phyloP scores from a whole-genome alignment of 768 basidiomycete species.

The Cystobasidium tubakii region DNA sequence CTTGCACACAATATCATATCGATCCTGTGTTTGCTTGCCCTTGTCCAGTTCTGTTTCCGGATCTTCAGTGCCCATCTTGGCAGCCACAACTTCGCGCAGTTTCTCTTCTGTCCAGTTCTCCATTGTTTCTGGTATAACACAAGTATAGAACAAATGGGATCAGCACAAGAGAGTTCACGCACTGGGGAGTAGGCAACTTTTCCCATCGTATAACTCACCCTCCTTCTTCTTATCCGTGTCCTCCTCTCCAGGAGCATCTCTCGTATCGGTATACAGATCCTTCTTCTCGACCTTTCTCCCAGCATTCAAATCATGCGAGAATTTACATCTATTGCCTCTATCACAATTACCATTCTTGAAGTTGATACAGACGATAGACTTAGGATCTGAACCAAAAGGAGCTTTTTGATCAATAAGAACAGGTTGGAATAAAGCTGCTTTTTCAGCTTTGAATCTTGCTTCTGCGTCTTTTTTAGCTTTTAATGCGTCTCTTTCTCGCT shows the following conservation, averaged over 20 bases:
- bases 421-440: slow-evolving; percentile 73
- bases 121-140: slow-evolving; percentile 70
- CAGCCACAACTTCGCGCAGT: slow-evolving; percentile 74
- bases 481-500: slow-evolving; percentile 58
- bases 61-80: slow-evolving; percentile 57
- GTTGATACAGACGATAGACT: slow-evolving; percentile 87
- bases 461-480: slow-evolving; percentile 47
- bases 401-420: slow-evolving; percentile 72
- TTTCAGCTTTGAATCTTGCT: slow-evolving; percentile 56
- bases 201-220: no score
- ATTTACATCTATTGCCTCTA: slow-evolving; percentile 65
- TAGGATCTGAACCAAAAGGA: slow-evolving; percentile 82
- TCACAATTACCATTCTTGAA: background rate
- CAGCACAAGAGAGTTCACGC: no score
- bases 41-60: slow-evolving; percentile 72
- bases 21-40: background rate
- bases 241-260: slow-evolving; percentile 63
- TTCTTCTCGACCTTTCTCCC: slow-evolving; percentile 90
- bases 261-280: slow-evolving; percentile 80
- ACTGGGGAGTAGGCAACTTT: no score
- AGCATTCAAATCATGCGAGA: slow-evolving; percentile 85
- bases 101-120: slow-evolving; percentile 96
- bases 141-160: no score
- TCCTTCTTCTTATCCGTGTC: slow-evolving; percentile 55
- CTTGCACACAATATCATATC: slow-evolving; percentile 76